Conservation (phyloP, 345 rosid genomes). For the Brassica incana region DNA sequence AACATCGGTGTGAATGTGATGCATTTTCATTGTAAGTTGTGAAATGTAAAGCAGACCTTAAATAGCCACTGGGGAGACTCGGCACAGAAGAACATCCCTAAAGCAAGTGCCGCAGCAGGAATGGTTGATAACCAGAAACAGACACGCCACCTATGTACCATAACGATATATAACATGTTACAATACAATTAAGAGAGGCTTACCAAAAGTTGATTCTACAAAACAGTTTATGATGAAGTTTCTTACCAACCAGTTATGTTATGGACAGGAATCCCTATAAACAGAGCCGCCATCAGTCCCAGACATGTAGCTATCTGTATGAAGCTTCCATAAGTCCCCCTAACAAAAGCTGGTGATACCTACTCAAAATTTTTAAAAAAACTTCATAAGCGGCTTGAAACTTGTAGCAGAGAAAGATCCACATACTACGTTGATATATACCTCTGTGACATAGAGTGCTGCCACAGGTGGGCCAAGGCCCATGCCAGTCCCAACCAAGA, state of each 20-base stretch:
- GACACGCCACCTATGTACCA: constrained; percentile 80
- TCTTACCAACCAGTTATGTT: constrained; percentile 78
- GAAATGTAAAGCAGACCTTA: constrained; percentile 58
- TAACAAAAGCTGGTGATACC: constrained; percentile 91
- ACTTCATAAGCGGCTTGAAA: neutral
- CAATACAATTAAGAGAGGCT: neutral
- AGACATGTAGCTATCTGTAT: constrained; percentile 53
- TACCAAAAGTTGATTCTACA: neutral
- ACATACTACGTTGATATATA: constrained; percentile 28
- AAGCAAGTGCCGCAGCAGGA: constrained; percentile 81
- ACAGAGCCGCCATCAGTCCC: constrained; percentile 82
- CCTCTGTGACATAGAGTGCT: constrained; percentile 95
- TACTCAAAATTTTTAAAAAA: constrained; percentile 38
- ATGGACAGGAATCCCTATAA: constrained; percentile 85
- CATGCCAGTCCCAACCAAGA: constrained; percentile 93
- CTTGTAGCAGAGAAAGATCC: constrained; percentile 12
- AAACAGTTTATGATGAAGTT: neutral
- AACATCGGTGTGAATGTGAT: neutral
- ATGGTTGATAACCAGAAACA: constrained; percentile 84
- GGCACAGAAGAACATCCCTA: constrained; percentile 77
- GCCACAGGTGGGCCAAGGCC: constrained; percentile 94
- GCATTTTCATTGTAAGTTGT: neutral
- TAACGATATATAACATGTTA: neutral
- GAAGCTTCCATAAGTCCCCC: constrained; percentile 48
- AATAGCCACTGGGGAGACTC: constrained; percentile 92